Evolutionary conservation across 225 moss, liverwort and hornwort genomes (phyloP), one percentile per base, ranked within the genome.

Genomic region (Climacium dendroides): DNA sequence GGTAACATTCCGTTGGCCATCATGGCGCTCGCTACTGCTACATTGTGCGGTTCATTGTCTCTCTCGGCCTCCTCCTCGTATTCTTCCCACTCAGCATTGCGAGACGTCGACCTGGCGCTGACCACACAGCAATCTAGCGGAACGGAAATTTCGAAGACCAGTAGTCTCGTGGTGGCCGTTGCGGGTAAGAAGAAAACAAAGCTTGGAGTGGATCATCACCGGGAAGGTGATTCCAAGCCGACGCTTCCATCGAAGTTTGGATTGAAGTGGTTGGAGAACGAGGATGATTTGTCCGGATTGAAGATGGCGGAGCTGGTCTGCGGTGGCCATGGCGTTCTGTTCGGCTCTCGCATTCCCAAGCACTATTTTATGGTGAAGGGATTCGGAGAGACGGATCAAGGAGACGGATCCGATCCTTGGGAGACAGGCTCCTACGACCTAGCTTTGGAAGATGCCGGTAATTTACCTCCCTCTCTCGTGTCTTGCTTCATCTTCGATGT

Each of bases 351-450:
- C n/a, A 93, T 95, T 81, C 96, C 96, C 10, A 92, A 93, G 87
- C 96, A 96, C 53, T 96, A 95, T 74, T 95, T 96, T 84, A 79
- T 91, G 83, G 87, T 83, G 65, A 92, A 90, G 54, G 96, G 96
- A 17, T 95, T 93, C 71, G 96, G 96, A 26, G 88, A 96, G 70
- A 90, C 95, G 3, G 93, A 96, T 81, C 88, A 87, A 80, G 96
- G 96, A 39, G 88, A 91, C 75, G 96, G 96, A 64, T 55, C 92
- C 43, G 96, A 96, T 88, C 96, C 96, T 15, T 96, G 94, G 94
- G 96, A 96, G 87, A 96, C 96, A 9, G 96, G 96, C 19, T 96
- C 96, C 9, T 96, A 96, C 72, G 96, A 96, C 58, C 83, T 96
- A 10, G 96, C 96, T 30, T 74, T 96, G 60, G 95, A 96, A 62